phyloP scores from a whole-genome alignment of 1,284 basidiomycete genomes.

The Cerrena zonata region DNA sequence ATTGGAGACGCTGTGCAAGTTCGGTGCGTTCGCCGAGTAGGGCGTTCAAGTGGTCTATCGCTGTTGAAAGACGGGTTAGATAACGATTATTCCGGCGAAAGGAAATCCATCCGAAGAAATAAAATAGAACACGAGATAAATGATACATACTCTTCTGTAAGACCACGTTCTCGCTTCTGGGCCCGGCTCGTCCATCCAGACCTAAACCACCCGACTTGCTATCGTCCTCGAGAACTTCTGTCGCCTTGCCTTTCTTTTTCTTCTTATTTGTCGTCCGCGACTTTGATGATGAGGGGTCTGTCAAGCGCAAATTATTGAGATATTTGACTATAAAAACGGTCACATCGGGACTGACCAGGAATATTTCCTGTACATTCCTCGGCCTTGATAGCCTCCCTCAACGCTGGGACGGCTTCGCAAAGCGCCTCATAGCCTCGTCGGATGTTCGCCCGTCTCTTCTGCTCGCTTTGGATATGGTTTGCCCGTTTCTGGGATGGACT shows the following conservation, averaged over 20 bases:
- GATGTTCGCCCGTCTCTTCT: conserved; percentile 88
- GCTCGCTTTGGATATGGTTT: conserved; percentile 86
- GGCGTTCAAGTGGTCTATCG: conserved; percentile 76
- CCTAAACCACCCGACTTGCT: conserved; percentile 45
- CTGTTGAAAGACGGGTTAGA: conserved; percentile 43
- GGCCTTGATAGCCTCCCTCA: conserved; percentile 67
- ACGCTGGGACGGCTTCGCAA: conserved; percentile 72
- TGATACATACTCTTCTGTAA: conserved; percentile 68
- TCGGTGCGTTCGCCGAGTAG: conserved; percentile 53
- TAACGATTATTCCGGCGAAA: conserved; percentile 6
- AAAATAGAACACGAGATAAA: neutral
- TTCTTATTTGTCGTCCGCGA: neutral
- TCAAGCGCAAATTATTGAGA: neutral
- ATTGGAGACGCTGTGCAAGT: conserved; percentile 53
- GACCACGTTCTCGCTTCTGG: conserved; percentile 80
- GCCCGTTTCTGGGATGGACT: conserved; percentile 79
- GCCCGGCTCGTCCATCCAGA: conserved; percentile 74
- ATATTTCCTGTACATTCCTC: conserved; percentile 39
- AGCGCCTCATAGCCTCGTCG: conserved; percentile 81
- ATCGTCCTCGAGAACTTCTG: conserved; percentile 4
- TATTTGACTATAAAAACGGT: neutral
- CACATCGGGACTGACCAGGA: neutral
- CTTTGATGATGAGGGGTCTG: neutral
- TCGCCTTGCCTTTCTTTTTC: conserved; percentile 22
- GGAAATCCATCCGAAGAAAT: neutral